Evolutionary conservation across 2,329 filamentous ascomycete genomes (phyloP), one percentile per base, ranked within the genome.

Genomic region (Dactylellina parvicollis): DNA sequence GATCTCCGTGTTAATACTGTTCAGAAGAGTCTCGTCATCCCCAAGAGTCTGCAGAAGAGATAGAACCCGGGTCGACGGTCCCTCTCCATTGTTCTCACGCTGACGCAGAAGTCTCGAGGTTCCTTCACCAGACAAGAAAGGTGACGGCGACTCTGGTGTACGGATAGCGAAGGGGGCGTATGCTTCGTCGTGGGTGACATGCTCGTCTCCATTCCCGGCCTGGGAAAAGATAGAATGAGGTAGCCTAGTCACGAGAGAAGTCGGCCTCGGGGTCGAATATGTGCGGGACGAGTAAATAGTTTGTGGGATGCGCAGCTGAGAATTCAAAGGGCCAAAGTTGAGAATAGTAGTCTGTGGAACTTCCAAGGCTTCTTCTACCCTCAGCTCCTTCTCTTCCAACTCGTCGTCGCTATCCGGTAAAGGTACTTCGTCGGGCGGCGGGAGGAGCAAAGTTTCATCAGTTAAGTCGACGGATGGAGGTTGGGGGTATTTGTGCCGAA

Each of bases 341-440:
- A 55, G 5, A n/a, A 70, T 38, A 12, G 18, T 61, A 1, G 56
- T 70, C 18, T 70, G 46, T 7, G 64, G 54, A 22, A 34, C 9
- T 10, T 14, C 40, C 42, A 12, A 12, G 14, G 16, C 20, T 22
- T 30, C 22, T 22, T 20, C 26, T 8, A 30, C 1, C 20, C 9
- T 16, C 16, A 24, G 24, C 9, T 49, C 20, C 1, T 24, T 24
- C 16, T 4, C 20, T 14, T 49, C 12, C 24, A n/a, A n/a, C n/a
- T 34, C 30, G 14, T 49, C 30, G 4, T 30, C n/a, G 24, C 14
- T 10, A 7, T 9, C 34, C 26, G 24, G 1, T 36, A 16, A 10
- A 36, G 26, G n/a, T 9, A 2, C 8, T 49, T 14, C 40, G 12
- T 22, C 32, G 5, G 47, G 44, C 10, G 65, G 65, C 10, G 69